A percentile compares a stretch with the other conserved stretches of the same genome.
These are phyloP conservation scores for Dryas drummondii DNA, from an alignment of 306 rosid genomes.

Conservation along the genomic window DNA sequence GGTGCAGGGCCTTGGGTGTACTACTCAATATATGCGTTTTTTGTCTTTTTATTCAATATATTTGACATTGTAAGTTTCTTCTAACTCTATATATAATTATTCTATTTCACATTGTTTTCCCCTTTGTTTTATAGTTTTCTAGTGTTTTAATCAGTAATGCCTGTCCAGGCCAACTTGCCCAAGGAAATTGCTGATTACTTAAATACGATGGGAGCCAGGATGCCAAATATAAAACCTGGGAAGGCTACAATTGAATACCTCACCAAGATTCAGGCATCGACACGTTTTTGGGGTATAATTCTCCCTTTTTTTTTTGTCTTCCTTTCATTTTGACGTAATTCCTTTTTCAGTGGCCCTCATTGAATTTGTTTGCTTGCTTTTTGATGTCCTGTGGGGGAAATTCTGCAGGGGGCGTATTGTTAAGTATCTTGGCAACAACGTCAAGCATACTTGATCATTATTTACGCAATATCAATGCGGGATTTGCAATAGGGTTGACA, in stretches of 20 bases:
- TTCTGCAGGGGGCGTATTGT: slow-evolving; percentile 76
- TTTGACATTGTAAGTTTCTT: slow-evolving; percentile 89
- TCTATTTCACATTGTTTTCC: slow-evolving; percentile 4
- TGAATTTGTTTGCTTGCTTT: slow-evolving; percentile 23
- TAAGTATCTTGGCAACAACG: slow-evolving; percentile 86
- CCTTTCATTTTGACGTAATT: slow-evolving; percentile 19
- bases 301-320: slow-evolving; percentile 8
- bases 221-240: slow-evolving; percentile 92
- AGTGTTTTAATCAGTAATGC: slow-evolving; percentile 20
- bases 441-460: slow-evolving; percentile 88
- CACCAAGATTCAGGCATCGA: slow-evolving; percentile 92
- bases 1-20: slow-evolving; percentile 98
- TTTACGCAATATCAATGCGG: slow-evolving; percentile 80
- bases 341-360: background rate
- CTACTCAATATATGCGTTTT: slow-evolving; percentile 83
- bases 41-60: slow-evolving; percentile 90
- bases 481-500: slow-evolving; percentile 93
- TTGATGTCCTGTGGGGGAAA: slow-evolving; percentile 18
- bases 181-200: slow-evolving; percentile 98
- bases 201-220: slow-evolving; percentile 98
- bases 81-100: slow-evolving; percentile 9
- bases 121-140: background rate
- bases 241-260: slow-evolving; percentile 96
- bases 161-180: slow-evolving; percentile 90
- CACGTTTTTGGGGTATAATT: slow-evolving; percentile 93